phyloP scores from a whole-genome alignment of 2,329 filamentous ascomycete species.

The Decorospora gaudefroyi region DNA sequence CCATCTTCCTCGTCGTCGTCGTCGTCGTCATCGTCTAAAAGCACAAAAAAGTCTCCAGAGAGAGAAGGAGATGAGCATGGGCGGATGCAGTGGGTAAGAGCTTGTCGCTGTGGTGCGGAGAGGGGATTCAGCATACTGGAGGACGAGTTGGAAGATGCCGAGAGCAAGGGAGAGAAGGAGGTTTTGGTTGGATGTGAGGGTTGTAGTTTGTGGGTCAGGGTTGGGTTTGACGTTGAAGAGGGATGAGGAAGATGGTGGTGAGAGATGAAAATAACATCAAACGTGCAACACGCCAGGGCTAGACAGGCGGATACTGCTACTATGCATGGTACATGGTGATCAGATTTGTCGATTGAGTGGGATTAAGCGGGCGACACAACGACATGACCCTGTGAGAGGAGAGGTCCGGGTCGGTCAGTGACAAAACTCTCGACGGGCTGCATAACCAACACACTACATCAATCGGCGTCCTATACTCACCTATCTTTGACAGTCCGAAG shows the following conservation, averaged over 20 bases:
- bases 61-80: constrained; percentile 38
- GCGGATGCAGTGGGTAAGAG: constrained; percentile 54
- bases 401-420: too few species aligned
- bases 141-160: constrained; percentile 57
- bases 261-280: neutral
- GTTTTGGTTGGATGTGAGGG: constrained; percentile 64
- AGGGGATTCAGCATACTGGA: constrained; percentile 61
- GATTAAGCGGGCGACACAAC: too few species aligned
- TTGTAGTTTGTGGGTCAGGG: constrained; percentile 66
- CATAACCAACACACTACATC: too few species aligned
- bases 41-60: constrained; percentile 19
- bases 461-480: too few species aligned
- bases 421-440: too few species aligned
- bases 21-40: too few species aligned
- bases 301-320: too few species aligned
- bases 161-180: constrained; percentile 60
- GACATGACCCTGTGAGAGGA: too few species aligned
- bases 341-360: too few species aligned
- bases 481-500: too few species aligned
- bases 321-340: too few species aligned
- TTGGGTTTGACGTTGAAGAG: constrained; percentile 61
- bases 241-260: constrained; percentile 16
- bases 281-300: neutral
- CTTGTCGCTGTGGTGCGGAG: constrained; percentile 63
- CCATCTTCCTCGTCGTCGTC: too few species aligned